Base-by-base conservation (phyloP, 176 grass and related monocot species). In the Carex scoparia region DNA sequence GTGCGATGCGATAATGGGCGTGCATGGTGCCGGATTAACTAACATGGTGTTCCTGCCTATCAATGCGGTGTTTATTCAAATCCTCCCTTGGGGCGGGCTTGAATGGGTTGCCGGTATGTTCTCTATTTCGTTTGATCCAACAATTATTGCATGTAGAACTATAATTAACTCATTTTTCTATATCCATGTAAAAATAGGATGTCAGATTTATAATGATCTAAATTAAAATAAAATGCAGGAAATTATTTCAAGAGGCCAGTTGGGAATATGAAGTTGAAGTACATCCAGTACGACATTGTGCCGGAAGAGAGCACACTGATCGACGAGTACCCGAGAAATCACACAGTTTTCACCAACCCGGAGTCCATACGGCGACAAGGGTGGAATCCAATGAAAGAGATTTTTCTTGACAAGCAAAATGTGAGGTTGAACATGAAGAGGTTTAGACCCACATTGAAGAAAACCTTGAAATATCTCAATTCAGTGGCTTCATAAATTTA, bases 31-130 rank as follows among this genome's bases (percentile, higher is more conserved):
- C 6, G 95, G 95, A 31, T 84, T 98, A 8, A 91, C 92, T 2
- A 98, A 98, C 88, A 98, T 98, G 91, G 89, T 98, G 77, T 98
- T 94, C 88, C 69, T 98, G 10, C 92, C 95, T 2, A 79, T 81
- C 55, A 82, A 94, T 53, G 89, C 92, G 0, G 90, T 88, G 73
- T 84, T 89, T 7, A 90, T 98, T 74, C 95, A 98, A 87, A 90
- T 98, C 51, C 57, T 98, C 64, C 95, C 95, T 55, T 90, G 94
- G 40, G 93, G 95, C 44, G 86, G 79, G 10, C 85, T 94, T 0
- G 84, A 87, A 15, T 89, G 89, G 79, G 92, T 89, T 1, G 84
- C 84, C 1, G 19, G 84, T 83, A 83, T 7, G 40, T 28, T 83
- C 38, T 3, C 2, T 31, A 10, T 77, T 77, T 32, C 11, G 5